Conservation (phyloP, 2,329 filamentous ascomycete species). For the Zymoseptoria crescenta region DNA sequence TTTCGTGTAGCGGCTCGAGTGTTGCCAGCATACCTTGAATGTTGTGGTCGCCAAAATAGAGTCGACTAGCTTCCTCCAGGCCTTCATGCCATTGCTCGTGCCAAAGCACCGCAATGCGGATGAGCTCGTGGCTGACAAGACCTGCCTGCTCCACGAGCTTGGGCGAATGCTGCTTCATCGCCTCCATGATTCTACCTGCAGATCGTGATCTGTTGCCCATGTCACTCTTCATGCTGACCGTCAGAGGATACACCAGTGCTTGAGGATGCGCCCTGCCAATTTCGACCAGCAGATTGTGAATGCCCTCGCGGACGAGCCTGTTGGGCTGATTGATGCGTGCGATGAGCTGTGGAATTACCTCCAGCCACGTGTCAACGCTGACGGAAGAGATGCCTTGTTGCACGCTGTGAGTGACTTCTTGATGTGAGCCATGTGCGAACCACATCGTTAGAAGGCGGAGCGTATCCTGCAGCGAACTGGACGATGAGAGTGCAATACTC, state of each 20-base stretch:
- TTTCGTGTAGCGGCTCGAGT: slow-evolving; percentile 80
- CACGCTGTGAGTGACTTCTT: slow-evolving; percentile 80
- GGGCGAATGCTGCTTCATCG: slow-evolving; percentile 90
- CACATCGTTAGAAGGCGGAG: slow-evolving; percentile 86
- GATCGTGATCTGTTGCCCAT: slow-evolving; percentile 76
- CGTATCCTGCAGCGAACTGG: slow-evolving; percentile 92
- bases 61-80: slow-evolving; percentile 85
- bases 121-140: slow-evolving; percentile 89
- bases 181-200: slow-evolving; percentile 92
- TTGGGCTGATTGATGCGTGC: slow-evolving; percentile 97
- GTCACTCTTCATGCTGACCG: slow-evolving; percentile 96
- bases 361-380: slow-evolving; percentile 95
- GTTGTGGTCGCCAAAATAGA: slow-evolving; percentile 97
- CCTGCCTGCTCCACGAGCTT: slow-evolving; percentile 92
- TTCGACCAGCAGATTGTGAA: slow-evolving; percentile 86
- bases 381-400: slow-evolving; percentile 86
- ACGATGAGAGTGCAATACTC: slow-evolving; percentile 84
- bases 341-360: slow-evolving; percentile 95
- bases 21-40: slow-evolving; percentile 95
- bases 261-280: slow-evolving; percentile 93
- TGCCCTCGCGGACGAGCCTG: slow-evolving; percentile 74
- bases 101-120: slow-evolving; percentile 94
- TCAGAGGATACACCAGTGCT: slow-evolving; percentile 91
- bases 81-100: slow-evolving; percentile 99
- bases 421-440: slow-evolving; percentile 86